Base-by-base conservation (phyloP, 495 filamentous ascomycete genomes). In the Recurvomyces mirabilis region DNA sequence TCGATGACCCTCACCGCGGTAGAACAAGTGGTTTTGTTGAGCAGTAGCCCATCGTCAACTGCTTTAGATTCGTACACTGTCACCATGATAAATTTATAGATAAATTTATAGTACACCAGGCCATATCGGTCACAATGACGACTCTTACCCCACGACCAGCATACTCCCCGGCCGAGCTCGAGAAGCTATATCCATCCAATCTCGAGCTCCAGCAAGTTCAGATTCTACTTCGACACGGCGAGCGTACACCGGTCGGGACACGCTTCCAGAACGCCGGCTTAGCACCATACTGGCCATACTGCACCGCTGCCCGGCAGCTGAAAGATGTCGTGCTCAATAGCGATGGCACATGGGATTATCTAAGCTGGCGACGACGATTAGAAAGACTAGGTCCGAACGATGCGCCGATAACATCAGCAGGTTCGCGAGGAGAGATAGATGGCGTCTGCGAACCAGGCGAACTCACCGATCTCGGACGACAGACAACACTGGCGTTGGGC, bases 181-280 rank as follows among this genome's bases (percentile, higher is more conserved):
- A 67, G 26, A 65, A 68, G 52, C 79, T 98, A 34, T 98, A 95
- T 68, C 91, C 91, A 0, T 57, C 73, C 30, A 67, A 67, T 13
- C 68, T 98, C 38, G 72, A 93, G 60, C 78, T 98, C 15, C 82
- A 88, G 59, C 69, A 85, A 29, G 91, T 98, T 10, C 91, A 98
- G 62, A 70, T 98, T 48, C 77, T 82, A 46, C 77, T 96, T 49
- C 82, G 88, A 39, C 87, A 94, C 77, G 78, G 78, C 56, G 88
- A 95, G 65, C 77, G 88, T 22, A 86, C 77, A 18, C 91, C 89
- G 23, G 84, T 96, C 13, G 80, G 75, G 14, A 71, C 84, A 13
- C 79, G 93, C 6, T 94, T 98, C 61, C 77, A 84, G 59, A 93
- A 93, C 69, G 75, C 51, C 5, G 51, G 47, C 12, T 35, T 43